A percentile compares a stretch with the other conserved stretches of the same genome.
Conservation (phyloP, 2,329 filamentous ascomycete species). For the Chrysosporium queenslandicum region DNA sequence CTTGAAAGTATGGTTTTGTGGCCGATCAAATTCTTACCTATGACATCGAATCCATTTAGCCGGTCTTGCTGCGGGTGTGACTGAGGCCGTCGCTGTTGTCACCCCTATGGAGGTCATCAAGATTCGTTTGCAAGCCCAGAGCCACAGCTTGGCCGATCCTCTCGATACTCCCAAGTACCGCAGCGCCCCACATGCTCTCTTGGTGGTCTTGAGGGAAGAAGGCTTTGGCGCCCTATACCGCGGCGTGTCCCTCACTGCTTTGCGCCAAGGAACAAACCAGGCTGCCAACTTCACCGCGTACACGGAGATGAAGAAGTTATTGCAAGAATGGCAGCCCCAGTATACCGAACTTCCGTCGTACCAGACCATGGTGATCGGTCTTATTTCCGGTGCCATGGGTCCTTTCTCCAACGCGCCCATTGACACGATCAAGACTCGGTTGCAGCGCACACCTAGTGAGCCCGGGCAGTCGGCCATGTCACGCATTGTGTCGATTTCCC, state of each 20-base stretch:
- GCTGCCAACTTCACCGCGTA: conserved; percentile 99
- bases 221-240: conserved; percentile 80
- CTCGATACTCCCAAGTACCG: conserved; percentile 95
- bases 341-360: conserved; percentile 65
- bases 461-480: conserved; percentile 69
- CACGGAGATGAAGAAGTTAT: conserved; percentile 73
- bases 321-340: conserved; percentile 64
- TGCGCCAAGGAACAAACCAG: conserved; percentile 93
- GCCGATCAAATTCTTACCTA: not conserved
- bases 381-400: conserved; percentile 89
- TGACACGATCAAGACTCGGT: conserved; percentile 94
- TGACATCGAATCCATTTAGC: conserved; percentile 39
- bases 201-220: conserved; percentile 88
- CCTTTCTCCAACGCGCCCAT: conserved; percentile 95
- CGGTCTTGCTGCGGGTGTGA: conserved; percentile 84
- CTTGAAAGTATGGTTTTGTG: not conserved
- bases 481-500: conserved; percentile 67
- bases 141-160: conserved; percentile 95
- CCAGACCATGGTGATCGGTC: conserved; percentile 82
- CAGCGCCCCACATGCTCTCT: conserved; percentile 72
- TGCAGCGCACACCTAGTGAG: conserved; percentile 81
- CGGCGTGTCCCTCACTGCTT: conserved; percentile 82
- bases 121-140: conserved; percentile 94
- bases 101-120: conserved; percentile 99
- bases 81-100: conserved; percentile 90